Base-by-base conservation (phyloP, 345 rosid species). In the Theobroma cacao region DNA sequence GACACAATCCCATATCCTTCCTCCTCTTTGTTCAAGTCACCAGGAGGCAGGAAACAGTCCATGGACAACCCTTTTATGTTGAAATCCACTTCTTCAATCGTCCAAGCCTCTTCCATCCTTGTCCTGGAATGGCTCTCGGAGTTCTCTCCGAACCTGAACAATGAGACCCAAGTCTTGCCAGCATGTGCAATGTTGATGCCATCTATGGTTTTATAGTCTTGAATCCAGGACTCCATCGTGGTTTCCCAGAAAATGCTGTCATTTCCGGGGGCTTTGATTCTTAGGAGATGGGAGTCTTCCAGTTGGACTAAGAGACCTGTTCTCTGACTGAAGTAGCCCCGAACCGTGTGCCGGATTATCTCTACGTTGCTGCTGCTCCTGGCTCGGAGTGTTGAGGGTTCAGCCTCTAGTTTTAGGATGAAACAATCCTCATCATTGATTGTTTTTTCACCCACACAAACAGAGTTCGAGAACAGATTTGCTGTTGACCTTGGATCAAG, bases 251-350 rank as follows among this genome's bases (percentile, higher is more conserved):
- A 92, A 22, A 96, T 79, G 85, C 88, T 85, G 71, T 86, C 88
- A 13, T 74, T 85, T 15, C 85, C 87, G 10, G 85, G 55, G 36
- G 93, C 66, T 83, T 87, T 88, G 77, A 96, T 91, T 75, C 92
- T 79, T 9, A 96, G 86, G 12, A 94, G 89, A 63, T 96, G 97
- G 36, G 93, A 89, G 78, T 96, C 99, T 69, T 96, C 93, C 2
- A 96, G 81, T 17, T 87, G 95, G 74, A 90, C 85, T 0, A 96
- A 22, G 47, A 96, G 88, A 36, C 99, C 99, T 28, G 97, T 94
- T 87, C 88, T 89, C 58, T 96, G 99, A 85, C 98, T 91, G 80
- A 96, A 96, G 81, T 88, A 88, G 15, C 99, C 99, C 98, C 94
- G 91, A 1, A 96, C 78, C 0, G 97, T 86, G 87, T 90, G 93